These are phyloP conservation scores for Penicillium cinerascens DNA, from an alignment of 495 filamentous ascomycete species.

Conservation along the genomic window DNA sequence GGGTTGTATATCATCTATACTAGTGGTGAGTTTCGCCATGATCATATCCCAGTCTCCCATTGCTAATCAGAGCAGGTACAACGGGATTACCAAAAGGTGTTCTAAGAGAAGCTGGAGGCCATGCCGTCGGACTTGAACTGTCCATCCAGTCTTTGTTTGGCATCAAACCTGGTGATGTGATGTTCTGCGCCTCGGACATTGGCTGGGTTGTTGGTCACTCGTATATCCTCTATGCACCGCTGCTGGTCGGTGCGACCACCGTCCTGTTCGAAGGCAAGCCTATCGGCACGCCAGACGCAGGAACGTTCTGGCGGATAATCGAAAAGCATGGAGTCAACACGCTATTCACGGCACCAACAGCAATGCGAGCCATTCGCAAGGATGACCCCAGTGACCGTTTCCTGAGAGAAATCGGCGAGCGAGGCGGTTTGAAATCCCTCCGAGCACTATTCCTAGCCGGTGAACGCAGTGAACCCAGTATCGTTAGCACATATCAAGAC, in stretches of 20 bases:
- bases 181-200: constrained; percentile 81
- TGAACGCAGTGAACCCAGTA: constrained; percentile 83
- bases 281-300: constrained; percentile 81
- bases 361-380: constrained; percentile 79
- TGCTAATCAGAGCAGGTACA: constrained; percentile 51
- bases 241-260: constrained; percentile 80
- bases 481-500: constrained; percentile 73
- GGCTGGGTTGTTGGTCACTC: constrained; percentile 86
- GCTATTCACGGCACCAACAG: constrained; percentile 83
- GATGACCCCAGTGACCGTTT: constrained; percentile 73
- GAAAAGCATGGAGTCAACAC: constrained; percentile 80
- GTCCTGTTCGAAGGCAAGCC: constrained; percentile 92
- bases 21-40: constrained; percentile 38
- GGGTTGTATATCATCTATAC: constrained; percentile 91
- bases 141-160: constrained; percentile 77
- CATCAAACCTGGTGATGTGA: constrained; percentile 75
- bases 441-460: constrained; percentile 81
- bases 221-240: constrained; percentile 80
- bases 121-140: constrained; percentile 80
- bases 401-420: constrained; percentile 57
- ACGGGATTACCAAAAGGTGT: constrained; percentile 90
- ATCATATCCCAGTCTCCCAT: background rate
- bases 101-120: constrained; percentile 75
- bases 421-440: constrained; percentile 64
- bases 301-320: constrained; percentile 82